Evolutionary conservation across 352 stramenopile species (phyloP).

Genomic region (Halophytophthora batemanensis): DNA sequence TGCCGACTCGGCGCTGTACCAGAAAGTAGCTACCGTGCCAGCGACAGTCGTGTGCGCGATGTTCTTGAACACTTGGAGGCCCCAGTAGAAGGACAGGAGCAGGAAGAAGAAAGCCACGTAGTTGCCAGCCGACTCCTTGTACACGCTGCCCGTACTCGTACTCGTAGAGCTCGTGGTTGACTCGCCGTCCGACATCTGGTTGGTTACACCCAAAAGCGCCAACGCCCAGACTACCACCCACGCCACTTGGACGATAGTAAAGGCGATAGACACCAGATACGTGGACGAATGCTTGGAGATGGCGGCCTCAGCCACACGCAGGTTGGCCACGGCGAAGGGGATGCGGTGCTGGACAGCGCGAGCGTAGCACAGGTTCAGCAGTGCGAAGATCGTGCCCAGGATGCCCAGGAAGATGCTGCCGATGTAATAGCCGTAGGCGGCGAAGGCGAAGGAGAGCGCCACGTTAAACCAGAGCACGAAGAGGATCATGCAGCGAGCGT

Average conservation of each 20-base stretch:
- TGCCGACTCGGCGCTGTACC: slow-evolving; percentile 88
- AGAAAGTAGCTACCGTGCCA: slow-evolving; percentile 94
- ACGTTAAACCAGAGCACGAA: slow-evolving; percentile 89
- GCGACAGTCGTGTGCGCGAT: slow-evolving; percentile 91
- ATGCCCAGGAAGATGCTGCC: slow-evolving; percentile 69
- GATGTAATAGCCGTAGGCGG: slow-evolving; percentile 66
- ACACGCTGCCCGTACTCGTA: slow-evolving; percentile 20
- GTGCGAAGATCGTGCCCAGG: slow-evolving; percentile 52
- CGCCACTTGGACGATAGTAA: slow-evolving; percentile 85
- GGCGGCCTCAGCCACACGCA: slow-evolving; percentile 83
- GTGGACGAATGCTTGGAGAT: slow-evolving; percentile 89
- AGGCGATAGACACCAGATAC: slow-evolving; percentile 84
- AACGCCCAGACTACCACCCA: slow-evolving; percentile 91
- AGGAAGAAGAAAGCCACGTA: slow-evolving; percentile 47
- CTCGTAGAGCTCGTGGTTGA: slow-evolving; percentile 17
- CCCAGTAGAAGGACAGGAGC: slow-evolving; percentile 94
- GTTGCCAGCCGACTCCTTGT: slow-evolving; percentile 30
- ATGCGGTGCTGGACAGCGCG: slow-evolving; percentile 87
- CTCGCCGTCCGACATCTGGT: slow-evolving; percentile 67
- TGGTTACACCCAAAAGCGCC: slow-evolving; percentile 84
- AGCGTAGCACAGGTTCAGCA: slow-evolving; percentile 86
- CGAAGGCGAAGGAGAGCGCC: slow-evolving; percentile 56
- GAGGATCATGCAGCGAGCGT: slow-evolving; percentile 78
- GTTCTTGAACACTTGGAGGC: slow-evolving; percentile 90
- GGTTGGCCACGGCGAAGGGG: slow-evolving; percentile 92